Conservation (phyloP, 257 asterid genomes). For the Avicennia marina region DNA sequence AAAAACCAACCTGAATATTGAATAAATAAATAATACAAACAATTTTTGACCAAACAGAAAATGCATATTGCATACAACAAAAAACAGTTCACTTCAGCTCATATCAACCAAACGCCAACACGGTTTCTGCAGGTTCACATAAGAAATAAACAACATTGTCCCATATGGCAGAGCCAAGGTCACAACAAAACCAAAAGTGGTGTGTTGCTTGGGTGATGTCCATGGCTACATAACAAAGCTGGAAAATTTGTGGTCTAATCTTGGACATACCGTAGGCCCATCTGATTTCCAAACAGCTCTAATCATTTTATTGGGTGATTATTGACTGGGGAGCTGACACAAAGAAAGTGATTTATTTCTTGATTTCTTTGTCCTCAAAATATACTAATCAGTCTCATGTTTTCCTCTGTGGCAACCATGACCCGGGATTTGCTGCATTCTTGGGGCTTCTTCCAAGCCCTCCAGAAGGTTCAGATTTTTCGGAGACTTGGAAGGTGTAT, state of each 20-base stretch:
- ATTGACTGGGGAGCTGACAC: conserved; percentile 83
- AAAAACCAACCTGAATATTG: no score
- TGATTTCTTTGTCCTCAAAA: conserved; percentile 58
- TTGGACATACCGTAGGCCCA: conserved; percentile 45
- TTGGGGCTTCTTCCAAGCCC: conserved; percentile 75
- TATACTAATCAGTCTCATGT: conserved; percentile 86
- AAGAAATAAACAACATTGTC: no score
- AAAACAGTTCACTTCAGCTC: no score
- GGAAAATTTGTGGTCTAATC: conserved; percentile 71
- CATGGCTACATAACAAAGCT: conserved; percentile 78
- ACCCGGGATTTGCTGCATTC: conserved; percentile 80
- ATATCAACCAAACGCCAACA: no score
- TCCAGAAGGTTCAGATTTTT: conserved; percentile 61
- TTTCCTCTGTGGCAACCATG: conserved; percentile 89
- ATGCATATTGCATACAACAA: no score
- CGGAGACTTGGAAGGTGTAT: conserved; percentile 85
- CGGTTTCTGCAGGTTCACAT: no score
- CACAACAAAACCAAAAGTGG: conserved; percentile 39
- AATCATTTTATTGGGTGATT: conserved; percentile 85
- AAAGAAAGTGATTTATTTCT: conserved; percentile 56
- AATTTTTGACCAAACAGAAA: no score
- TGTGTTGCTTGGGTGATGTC: conserved; percentile 78
- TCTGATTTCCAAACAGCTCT: conserved; percentile 68
- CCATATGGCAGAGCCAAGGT: not conserved
- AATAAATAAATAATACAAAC: no score